Evolutionary conservation across 2,329 filamentous ascomycete genomes (phyloP).

Genomic region (Lasiodiplodia hormozganensis): DNA sequence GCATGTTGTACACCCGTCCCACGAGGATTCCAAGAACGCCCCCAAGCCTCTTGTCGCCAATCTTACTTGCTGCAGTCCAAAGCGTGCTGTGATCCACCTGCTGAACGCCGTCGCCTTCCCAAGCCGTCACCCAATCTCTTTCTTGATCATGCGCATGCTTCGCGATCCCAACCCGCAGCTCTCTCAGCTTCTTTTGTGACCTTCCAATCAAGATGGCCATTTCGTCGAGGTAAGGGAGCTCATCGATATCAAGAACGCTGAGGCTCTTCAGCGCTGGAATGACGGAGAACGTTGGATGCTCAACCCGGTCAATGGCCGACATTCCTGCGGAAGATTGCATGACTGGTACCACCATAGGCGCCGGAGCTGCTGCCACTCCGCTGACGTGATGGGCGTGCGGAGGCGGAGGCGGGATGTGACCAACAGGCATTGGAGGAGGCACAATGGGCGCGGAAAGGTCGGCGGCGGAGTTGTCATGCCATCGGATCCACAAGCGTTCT

Average conservation of each 20-base stretch:
- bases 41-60: slow-evolving; percentile 69
- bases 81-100: slow-evolving; percentile 68
- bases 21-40: slow-evolving; percentile 74
- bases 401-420: slow-evolving; percentile 24
- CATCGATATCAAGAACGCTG: slow-evolving; percentile 81
- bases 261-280: slow-evolving; percentile 77
- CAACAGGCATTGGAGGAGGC: slow-evolving; percentile 42
- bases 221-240: slow-evolving; percentile 82
- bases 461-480: slow-evolving; percentile 75
- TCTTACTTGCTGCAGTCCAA: slow-evolving; percentile 59
- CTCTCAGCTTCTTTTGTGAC: slow-evolving; percentile 69
- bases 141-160: slow-evolving; percentile 53
- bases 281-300: slow-evolving; percentile 81
- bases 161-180: slow-evolving; percentile 77
- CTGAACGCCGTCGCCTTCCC: slow-evolving; percentile 67
- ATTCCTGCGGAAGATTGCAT: slow-evolving; percentile 36
- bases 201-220: slow-evolving; percentile 78
- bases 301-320: slow-evolving; percentile 61
- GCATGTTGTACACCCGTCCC: slow-evolving; percentile 69
- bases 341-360: slow-evolving; percentile 42
- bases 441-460: slow-evolving; percentile 47
- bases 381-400: slow-evolving; percentile 42
- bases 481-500: slow-evolving; percentile 79
- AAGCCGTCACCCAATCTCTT: slow-evolving; percentile 65
- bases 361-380: slow-evolving; percentile 41